Evolutionary conservation across 352 stramenopile genomes (phyloP).

Genomic region (Aphanomyces stellatus): DNA sequence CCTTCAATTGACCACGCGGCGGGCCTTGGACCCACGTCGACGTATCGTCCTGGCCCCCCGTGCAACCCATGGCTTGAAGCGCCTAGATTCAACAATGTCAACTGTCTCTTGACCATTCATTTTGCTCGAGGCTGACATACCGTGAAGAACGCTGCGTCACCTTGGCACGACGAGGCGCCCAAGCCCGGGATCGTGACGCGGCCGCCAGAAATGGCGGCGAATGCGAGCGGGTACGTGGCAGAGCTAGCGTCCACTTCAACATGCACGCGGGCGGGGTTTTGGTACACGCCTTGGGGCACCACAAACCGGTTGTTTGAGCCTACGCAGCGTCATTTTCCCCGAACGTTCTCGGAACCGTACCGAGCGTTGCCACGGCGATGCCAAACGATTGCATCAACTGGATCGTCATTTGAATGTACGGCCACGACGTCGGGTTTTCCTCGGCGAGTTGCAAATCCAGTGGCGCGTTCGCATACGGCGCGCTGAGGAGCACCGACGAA

Average conservation of each 20-base stretch:
- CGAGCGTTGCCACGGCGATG: slow-evolving; percentile 85
- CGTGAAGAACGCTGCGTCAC: slow-evolving; percentile 93
- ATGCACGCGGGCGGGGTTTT: slow-evolving; percentile 53
- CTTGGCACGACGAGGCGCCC: slow-evolving; percentile 89
- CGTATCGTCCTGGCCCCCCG: slow-evolving; percentile 41
- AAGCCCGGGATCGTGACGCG: slow-evolving; percentile 92
- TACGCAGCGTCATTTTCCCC: background rate
- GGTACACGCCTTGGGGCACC: slow-evolving; percentile 62
- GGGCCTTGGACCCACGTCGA: slow-evolving; percentile 69
- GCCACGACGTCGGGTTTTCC: slow-evolving; percentile 94
- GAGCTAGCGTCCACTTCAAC: slow-evolving; percentile 96
- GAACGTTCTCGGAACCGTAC: background rate
- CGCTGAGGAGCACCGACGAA: slow-evolving; percentile 93
- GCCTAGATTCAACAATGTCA: no score
- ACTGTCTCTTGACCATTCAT: no score
- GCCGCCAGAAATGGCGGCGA: slow-evolving; percentile 93
- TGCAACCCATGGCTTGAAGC: slow-evolving; percentile 69
- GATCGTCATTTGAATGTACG: slow-evolving; percentile 92
- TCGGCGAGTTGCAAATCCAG: slow-evolving; percentile 89
- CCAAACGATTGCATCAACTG: slow-evolving; percentile 97
- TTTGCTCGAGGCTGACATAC: no score
- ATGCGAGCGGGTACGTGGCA: slow-evolving; percentile 95
- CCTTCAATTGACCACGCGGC: slow-evolving; percentile 65
- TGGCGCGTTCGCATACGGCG: slow-evolving; percentile 74
- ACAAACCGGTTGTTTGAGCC: slow-evolving; percentile 56